Percentiles rank a stretch among this genome's conserved stretches.
phyloP scores from a whole-genome alignment of 345 rosid genomes.

The Acer negundo region DNA sequence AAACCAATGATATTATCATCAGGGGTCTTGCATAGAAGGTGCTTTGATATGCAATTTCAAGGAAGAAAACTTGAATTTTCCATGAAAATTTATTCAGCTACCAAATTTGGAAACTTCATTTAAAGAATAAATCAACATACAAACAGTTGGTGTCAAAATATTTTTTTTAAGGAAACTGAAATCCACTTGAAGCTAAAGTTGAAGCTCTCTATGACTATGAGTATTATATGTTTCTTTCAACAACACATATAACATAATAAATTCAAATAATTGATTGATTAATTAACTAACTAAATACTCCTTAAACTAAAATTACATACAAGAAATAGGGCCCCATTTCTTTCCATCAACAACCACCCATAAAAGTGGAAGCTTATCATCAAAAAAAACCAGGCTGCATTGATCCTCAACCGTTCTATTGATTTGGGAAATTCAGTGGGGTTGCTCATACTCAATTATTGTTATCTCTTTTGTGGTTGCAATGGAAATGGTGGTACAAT shows the following conservation, averaged over 20 bases:
- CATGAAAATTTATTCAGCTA: background rate
- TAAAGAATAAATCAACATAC: too few species aligned
- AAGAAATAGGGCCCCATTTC: background rate
- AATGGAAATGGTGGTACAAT: background rate
- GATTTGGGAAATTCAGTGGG: background rate
- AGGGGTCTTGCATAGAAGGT: too few species aligned
- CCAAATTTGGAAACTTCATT: background rate
- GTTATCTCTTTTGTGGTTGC: background rate
- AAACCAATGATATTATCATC: too few species aligned
- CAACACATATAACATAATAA: background rate
- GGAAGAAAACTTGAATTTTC: too few species aligned
- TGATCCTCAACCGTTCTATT: background rate
- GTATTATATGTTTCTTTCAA: too few species aligned
- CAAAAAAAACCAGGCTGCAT: background rate
- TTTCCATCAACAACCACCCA: background rate
- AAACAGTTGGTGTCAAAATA: too few species aligned
- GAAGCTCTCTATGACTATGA: background rate
- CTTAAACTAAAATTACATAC: background rate
- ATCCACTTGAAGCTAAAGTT: background rate
- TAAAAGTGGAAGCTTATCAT: background rate
- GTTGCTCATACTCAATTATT: background rate
- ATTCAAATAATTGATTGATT: background rate
- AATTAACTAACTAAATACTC: background rate
- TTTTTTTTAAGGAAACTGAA: background rate
- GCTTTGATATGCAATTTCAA: too few species aligned